These are phyloP conservation scores for Drechslerella stenobrocha DNA, from an alignment of 2,329 filamentous ascomycete species.

Conservation along the genomic window DNA sequence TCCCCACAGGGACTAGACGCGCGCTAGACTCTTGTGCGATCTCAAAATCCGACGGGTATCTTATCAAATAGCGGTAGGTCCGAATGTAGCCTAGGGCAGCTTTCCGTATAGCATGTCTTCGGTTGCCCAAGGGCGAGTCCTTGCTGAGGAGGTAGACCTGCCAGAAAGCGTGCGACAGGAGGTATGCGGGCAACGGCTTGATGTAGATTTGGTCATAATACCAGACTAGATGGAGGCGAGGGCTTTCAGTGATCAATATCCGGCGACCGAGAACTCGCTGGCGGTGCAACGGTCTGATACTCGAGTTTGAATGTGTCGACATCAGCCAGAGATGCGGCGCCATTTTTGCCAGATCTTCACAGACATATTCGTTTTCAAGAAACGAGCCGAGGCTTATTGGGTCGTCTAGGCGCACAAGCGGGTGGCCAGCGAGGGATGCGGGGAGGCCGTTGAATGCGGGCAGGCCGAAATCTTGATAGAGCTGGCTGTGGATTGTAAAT, in stretches of 20 bases:
- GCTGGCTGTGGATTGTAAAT: slow-evolving; percentile 3
- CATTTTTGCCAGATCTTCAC: slow-evolving; percentile 8
- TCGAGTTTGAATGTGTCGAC: slow-evolving; percentile 17
- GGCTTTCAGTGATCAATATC: slow-evolving; percentile 54
- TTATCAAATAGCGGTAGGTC: slow-evolving; percentile 56
- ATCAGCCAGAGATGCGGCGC: slow-evolving; percentile 20
- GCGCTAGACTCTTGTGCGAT: slow-evolving; percentile 52
- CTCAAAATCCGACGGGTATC: slow-evolving; percentile 55
- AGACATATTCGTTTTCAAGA: slow-evolving; percentile 6
- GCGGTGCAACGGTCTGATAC: slow-evolving; percentile 52
- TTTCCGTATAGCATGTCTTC: slow-evolving; percentile 49
- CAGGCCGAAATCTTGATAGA: neutral
- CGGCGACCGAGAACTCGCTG: slow-evolving; percentile 53
- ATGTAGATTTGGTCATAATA: slow-evolving; percentile 53
- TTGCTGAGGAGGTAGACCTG: slow-evolving; percentile 50
- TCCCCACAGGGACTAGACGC: slow-evolving; percentile 53
- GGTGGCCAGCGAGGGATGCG: neutral
- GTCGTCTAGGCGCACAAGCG: slow-evolving; percentile 5
- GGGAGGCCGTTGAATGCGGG: neutral
- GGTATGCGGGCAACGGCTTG: slow-evolving; percentile 56
- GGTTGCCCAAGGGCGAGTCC: slow-evolving; percentile 12
- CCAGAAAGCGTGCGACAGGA: slow-evolving; percentile 56
- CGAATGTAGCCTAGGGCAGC: slow-evolving; percentile 56
- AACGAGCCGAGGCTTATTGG: neutral
- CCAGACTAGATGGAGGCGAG: slow-evolving; percentile 55